A percentile compares a stretch with the other conserved stretches of the same genome.
Evolutionary conservation across 2,329 filamentous ascomycete species (phyloP).

Genomic region (Pestalotiopsis sp.): DNA sequence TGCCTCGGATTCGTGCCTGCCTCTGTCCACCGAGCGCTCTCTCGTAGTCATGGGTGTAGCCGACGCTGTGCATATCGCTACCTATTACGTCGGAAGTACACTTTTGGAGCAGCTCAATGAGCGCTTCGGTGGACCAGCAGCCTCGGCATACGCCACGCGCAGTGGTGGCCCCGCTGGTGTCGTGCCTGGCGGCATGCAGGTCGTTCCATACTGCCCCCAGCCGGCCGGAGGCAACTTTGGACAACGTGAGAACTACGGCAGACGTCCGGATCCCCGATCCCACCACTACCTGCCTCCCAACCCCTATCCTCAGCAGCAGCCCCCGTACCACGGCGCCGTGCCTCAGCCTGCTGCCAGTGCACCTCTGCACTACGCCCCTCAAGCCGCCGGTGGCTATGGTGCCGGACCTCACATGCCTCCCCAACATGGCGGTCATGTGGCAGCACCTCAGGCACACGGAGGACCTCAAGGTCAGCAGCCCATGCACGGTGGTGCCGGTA

Average conservation of each 20-base stretch:
- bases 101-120: conserved; percentile 96
- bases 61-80: conserved; percentile 97
- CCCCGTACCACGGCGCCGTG: conserved; percentile 61
- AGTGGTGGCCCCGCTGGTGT: conserved; percentile 92
- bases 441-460: conserved; percentile 62
- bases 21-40: conserved; percentile 95
- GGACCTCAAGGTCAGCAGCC: conserved; percentile 72
- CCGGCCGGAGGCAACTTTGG: conserved; percentile 91
- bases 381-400: conserved; percentile 74
- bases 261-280: conserved; percentile 72
- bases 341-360: conserved; percentile 64
- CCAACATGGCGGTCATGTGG: conserved; percentile 66
- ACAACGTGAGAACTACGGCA: conserved; percentile 80
- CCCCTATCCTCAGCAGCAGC: conserved; percentile 77
- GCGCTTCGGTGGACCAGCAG: conserved; percentile 91
- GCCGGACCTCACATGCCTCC: conserved; percentile 81
- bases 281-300: conserved; percentile 80
- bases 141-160: conserved; percentile 95
- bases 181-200: conserved; percentile 96
- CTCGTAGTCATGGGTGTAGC: conserved; percentile 97
- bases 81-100: conserved; percentile 98
- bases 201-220: conserved; percentile 96
- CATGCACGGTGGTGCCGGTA: conserved; percentile 60
- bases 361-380: conserved; percentile 81
- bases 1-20: conserved; percentile 92